Evolutionary conservation across 2,329 filamentous ascomycete genomes (phyloP).

Genomic region (Aspergillus aculeatinus): DNA sequence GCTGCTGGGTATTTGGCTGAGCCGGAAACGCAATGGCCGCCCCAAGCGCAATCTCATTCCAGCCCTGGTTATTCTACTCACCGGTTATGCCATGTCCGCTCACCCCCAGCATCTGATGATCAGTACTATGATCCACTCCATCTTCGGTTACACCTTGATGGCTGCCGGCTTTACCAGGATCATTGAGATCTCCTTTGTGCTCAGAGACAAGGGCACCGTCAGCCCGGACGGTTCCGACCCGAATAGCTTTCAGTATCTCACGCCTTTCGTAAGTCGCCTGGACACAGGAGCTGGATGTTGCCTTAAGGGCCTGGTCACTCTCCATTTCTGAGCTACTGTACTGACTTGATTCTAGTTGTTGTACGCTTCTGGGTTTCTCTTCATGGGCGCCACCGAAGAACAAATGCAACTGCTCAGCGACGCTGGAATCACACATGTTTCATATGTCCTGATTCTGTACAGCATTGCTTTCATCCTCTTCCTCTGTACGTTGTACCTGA

Average conservation of each 20-base stretch:
- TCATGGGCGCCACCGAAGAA: conserved; percentile 97
- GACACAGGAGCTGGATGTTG: neutral
- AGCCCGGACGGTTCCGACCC: conserved; percentile 67
- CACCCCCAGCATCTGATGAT: conserved; percentile 83
- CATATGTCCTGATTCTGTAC: conserved; percentile 89
- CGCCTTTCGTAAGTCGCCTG: conserved; percentile 63
- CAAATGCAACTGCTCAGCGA: conserved; percentile 78
- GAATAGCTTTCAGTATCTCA: conserved; percentile 71
- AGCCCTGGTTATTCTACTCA: conserved; percentile 84
- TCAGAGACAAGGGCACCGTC: conserved; percentile 67
- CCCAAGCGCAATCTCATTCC: conserved; percentile 93
- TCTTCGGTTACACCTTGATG: conserved; percentile 97
- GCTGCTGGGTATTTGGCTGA: conserved; percentile 87
- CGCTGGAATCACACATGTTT: conserved; percentile 79
- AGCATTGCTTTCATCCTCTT: conserved; percentile 88
- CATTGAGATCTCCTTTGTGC: conserved; percentile 85
- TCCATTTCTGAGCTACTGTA: conserved; percentile 4
- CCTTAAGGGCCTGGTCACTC: neutral
- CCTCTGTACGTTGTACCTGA: conserved; percentile 60
- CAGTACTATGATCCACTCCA: conserved; percentile 80
- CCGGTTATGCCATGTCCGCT: conserved; percentile 91
- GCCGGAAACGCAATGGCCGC: conserved; percentile 74
- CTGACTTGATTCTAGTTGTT: conserved; percentile 62
- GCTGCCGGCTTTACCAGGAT: conserved; percentile 78
- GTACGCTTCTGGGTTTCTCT: conserved; percentile 89